Conservation (phyloP, 306 rosid species). For the Cicer chorassanicum region DNA sequence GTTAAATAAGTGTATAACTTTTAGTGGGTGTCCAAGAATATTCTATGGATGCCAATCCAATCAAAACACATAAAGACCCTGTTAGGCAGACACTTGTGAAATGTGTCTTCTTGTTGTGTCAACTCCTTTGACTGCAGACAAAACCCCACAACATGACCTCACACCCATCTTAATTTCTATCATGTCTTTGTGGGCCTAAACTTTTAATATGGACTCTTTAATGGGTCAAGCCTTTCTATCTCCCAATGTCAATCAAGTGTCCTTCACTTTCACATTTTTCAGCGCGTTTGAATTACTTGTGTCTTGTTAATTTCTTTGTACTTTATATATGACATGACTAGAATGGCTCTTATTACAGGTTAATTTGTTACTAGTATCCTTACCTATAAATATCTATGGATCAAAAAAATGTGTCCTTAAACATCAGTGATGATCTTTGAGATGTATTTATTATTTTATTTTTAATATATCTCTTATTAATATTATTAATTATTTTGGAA, state of each 20-base stretch:
- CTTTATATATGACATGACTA: too few relatives aligned
- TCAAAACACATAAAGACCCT: conserved; percentile 43
- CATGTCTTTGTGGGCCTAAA: conserved; percentile 47
- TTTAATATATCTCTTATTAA: too few relatives aligned
- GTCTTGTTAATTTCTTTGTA: not conserved
- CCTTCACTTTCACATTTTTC: conserved; percentile 35
- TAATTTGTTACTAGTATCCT: too few relatives aligned
- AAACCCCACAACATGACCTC: not conserved
- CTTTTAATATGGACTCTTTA: not conserved
- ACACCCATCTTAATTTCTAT: conserved; percentile 26
- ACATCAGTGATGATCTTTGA: too few relatives aligned
- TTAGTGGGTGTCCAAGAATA: conserved; percentile 46
- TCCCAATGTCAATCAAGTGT: conserved; percentile 26
- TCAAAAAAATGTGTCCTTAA: too few relatives aligned
- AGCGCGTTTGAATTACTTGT: not conserved
- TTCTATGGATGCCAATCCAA: conserved; percentile 53
- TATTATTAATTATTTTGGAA: too few relatives aligned
- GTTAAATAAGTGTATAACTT: not conserved
- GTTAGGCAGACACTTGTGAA: conserved; percentile 48
- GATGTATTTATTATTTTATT: too few relatives aligned
- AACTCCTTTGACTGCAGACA: conserved; percentile 43
- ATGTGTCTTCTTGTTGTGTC: conserved; percentile 41
- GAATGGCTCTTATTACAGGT: too few relatives aligned
- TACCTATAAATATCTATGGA: too few relatives aligned
- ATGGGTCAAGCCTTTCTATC: conserved; percentile 26